Evolutionary conservation across 2,329 filamentous ascomycete genomes (phyloP).

Genomic region (Alternaria sp.): DNA sequence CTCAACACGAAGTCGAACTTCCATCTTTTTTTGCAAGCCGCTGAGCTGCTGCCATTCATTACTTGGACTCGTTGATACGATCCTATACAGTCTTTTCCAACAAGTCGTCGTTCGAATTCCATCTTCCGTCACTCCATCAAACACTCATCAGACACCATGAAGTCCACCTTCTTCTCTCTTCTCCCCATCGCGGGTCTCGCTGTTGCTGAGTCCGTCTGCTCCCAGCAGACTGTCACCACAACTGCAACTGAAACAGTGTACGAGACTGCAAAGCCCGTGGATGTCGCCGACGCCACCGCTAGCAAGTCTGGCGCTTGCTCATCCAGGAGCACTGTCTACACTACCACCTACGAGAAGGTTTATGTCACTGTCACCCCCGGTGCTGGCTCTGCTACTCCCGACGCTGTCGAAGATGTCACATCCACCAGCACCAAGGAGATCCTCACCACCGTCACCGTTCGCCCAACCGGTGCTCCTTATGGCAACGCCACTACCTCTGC

Average conservation of each 20-base stretch:
- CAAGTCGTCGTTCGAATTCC: conserved; percentile 10
- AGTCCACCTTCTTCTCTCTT: conserved; percentile 32
- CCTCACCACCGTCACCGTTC: conserved; percentile 24
- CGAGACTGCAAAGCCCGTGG: conserved; percentile 7
- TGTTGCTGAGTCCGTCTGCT: conserved; percentile 32
- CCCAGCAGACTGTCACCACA: conserved; percentile 24
- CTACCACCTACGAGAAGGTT: conserved; percentile 23
- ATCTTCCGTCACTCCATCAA: neutral
- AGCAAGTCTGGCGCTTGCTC: conserved; percentile 7
- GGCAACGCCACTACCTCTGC: conserved; percentile 17
- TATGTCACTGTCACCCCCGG: conserved; percentile 31
- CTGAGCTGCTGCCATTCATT: conserved; percentile 38
- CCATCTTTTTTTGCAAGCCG: conserved; percentile 32
- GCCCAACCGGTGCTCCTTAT: conserved; percentile 10
- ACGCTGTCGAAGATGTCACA: conserved; percentile 13
- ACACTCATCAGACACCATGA: conserved; percentile 27
- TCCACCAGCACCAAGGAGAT: conserved; percentile 20
- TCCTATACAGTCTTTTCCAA: conserved; percentile 4
- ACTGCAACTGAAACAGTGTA: conserved; percentile 15
- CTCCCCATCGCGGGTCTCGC: conserved; percentile 35
- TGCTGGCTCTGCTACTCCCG: neutral
- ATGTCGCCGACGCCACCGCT: conserved; percentile 1
- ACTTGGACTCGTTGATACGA: conserved; percentile 14
- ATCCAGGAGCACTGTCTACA: conserved; percentile 22
- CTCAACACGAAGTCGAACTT: conserved; percentile 10